phyloP scores from a whole-genome alignment of 1,139 yeast genomes.

The Saccharomyces pastorianus region DNA sequence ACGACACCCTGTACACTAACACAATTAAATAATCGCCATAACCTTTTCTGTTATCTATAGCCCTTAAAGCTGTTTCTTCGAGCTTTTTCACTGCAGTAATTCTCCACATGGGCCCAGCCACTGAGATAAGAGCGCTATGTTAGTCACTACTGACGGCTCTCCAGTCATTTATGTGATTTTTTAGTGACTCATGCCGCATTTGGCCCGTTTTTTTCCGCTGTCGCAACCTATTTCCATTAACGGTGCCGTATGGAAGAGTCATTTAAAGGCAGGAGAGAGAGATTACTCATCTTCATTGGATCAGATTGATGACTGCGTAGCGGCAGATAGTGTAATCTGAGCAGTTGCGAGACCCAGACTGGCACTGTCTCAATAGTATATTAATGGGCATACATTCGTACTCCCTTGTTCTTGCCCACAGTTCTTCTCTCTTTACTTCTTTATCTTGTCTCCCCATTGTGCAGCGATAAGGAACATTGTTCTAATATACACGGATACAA shows the following conservation, averaged over 20 bases:
- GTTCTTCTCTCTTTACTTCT: neutral
- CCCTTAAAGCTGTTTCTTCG: neutral
- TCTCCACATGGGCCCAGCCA: neutral
- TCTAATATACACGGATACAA: neutral
- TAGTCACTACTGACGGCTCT: neutral
- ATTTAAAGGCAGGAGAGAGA: conserved; percentile 1
- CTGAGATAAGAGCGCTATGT: neutral
- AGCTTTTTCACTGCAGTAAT: neutral
- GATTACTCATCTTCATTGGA: neutral
- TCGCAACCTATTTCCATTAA: neutral
- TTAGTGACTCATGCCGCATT: neutral
- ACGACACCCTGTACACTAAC: neutral
- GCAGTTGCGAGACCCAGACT: neutral
- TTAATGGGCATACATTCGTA: neutral
- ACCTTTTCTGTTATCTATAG: neutral
- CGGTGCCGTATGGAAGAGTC: neutral
- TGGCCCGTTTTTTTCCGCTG: neutral
- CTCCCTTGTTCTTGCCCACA: neutral
- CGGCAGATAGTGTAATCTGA: neutral
- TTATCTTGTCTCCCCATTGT: neutral
- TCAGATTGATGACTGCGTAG: neutral
- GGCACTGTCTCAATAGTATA: neutral
- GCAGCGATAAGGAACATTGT: neutral
- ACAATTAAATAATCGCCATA: neutral
- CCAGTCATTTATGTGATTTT: neutral